phyloP scores from a whole-genome alignment of 2,329 filamentous ascomycete genomes.

The Diaporthe amygdali region DNA sequence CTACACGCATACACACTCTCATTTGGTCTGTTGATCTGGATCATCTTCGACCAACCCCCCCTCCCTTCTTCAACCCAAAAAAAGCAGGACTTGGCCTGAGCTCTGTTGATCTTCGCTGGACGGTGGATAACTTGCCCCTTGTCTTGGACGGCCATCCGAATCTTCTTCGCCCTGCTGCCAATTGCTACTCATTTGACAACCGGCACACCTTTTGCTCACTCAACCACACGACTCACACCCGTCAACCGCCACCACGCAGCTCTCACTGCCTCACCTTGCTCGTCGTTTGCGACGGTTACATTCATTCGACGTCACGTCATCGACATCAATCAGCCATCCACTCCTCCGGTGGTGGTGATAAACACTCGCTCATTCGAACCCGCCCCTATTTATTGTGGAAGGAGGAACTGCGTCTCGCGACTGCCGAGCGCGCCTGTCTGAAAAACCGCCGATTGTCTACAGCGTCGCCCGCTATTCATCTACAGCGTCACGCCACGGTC shows the following conservation, averaged over 20 bases:
- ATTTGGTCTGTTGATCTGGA: constrained; percentile 24
- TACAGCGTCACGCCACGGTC: constrained; percentile 1
- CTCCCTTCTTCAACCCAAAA: constrained; percentile 1
- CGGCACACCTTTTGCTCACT: not conserved
- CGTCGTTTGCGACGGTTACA: constrained; percentile 21
- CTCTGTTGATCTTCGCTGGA: constrained; percentile 5
- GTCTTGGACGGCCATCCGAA: constrained; percentile 4
- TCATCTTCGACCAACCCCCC: not conserved
- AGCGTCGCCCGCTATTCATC: constrained; percentile 10
- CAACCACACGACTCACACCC: not conserved
- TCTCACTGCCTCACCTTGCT: not conserved
- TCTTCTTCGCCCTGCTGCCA: not conserved
- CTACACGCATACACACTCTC: not conserved
- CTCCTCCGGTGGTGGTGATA: not conserved
- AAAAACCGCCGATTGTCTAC: constrained; percentile 10
- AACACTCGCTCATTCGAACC: constrained; percentile 1
- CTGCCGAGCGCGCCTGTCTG: constrained; percentile 5
- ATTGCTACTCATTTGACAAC: not conserved
- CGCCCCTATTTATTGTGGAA: not conserved
- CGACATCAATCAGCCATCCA: not conserved
- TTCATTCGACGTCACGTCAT: constrained; percentile 1
- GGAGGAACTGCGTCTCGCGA: not conserved
- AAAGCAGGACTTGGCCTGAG: constrained; percentile 12
- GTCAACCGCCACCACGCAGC: constrained; percentile 2
- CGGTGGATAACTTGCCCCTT: constrained; percentile 12